Base-by-base conservation (phyloP, 768 basidiomycete species). In the Glaciozyma martinii region DNA sequence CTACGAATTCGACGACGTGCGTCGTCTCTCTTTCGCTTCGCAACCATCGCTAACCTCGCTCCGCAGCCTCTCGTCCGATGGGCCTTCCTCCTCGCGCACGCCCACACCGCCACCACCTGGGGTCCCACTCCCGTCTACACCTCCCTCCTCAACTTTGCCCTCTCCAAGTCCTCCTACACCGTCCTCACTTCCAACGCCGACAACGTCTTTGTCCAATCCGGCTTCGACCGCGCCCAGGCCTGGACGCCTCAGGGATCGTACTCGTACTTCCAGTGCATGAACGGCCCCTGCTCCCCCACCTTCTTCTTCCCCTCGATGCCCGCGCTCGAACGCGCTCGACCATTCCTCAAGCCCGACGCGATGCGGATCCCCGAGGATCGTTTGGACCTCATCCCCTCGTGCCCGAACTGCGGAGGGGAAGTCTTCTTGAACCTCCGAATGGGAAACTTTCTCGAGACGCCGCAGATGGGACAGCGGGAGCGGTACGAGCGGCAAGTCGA, bases 131-230 rank as follows among this genome's bases (percentile, higher is more conserved):
- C 60, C 7, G 25, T 61, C 53, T 61, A 61, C 53, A 19, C 52
- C 19, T 12, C 27, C 12, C 60, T 61, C 8, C 60, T 44, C 40
- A 3, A 1, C 42, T 33, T 44, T 53, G 53, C 60, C 52, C 7
- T 9, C 32, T 42, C 56, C 56, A 43, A 23, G 13, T 56, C 56
- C 13, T 16, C 32, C 42, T 61, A 42, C 40, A 52, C 59, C 18
- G 53, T 61, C 42, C 52, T 61, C 40, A 61, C 60, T 29, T 61
- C 60, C 18, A 61, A 61, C 52, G 60, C 53, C 25, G 60, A 61
- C 23, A 16, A 53, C 23, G 13, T 61, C 27, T 61, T 61, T 52
- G 29, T 10, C 42, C 42, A 44, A 29, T 54, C 52, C 52, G 40
- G 42, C 29, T 61, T 61, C 60, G 8, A 5, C 42, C 15, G 40